A percentile compares a stretch with the other conserved stretches of the same genome.
Conservation (phyloP, 2,329 filamentous ascomycete species). For the Diaporthe velutina region DNA sequence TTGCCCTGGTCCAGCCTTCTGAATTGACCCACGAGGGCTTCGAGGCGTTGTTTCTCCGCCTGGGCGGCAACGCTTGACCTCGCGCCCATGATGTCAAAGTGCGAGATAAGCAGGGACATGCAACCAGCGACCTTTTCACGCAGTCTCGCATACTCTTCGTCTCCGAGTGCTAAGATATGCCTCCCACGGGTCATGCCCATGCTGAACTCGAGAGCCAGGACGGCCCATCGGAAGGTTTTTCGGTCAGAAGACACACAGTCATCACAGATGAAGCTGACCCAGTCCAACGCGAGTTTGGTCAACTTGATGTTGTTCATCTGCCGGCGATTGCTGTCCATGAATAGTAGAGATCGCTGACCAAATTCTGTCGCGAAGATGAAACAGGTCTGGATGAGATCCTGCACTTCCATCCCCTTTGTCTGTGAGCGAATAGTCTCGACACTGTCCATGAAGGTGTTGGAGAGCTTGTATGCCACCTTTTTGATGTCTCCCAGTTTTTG, state of each 20-base stretch:
- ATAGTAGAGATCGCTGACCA: constrained; percentile 91
- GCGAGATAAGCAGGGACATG: constrained; percentile 96
- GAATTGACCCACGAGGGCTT: constrained; percentile 82
- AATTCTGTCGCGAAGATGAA: constrained; percentile 99
- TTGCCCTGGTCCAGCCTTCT: constrained; percentile 83
- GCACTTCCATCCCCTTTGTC: constrained; percentile 85
- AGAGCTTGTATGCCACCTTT: constrained; percentile 94
- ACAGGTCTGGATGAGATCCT: constrained; percentile 96
- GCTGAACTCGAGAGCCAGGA: constrained; percentile 93
- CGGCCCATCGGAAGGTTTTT: constrained; percentile 97
- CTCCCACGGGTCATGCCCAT: constrained; percentile 97
- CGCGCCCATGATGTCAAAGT: constrained; percentile 99
- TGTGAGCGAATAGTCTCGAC: constrained; percentile 93
- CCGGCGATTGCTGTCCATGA: constrained; percentile 94
- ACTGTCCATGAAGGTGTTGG: constrained; percentile 98
- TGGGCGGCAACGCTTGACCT: constrained; percentile 93
- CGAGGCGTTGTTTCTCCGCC: constrained; percentile 89
- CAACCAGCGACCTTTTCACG: constrained; percentile 93
- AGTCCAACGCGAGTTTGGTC: constrained; percentile 92
- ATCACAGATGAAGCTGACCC: constrained; percentile 98
- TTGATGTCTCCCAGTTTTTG: constrained; percentile 92
- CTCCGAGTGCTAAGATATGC: constrained; percentile 90
- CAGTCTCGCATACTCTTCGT: constrained; percentile 86
- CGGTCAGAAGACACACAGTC: constrained; percentile 95
- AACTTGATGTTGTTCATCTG: constrained; percentile 98